Evolutionary conservation across 345 rosid species (phyloP), one percentile per base, ranked within the genome.

Genomic region (Melastoma malabathricum): DNA sequence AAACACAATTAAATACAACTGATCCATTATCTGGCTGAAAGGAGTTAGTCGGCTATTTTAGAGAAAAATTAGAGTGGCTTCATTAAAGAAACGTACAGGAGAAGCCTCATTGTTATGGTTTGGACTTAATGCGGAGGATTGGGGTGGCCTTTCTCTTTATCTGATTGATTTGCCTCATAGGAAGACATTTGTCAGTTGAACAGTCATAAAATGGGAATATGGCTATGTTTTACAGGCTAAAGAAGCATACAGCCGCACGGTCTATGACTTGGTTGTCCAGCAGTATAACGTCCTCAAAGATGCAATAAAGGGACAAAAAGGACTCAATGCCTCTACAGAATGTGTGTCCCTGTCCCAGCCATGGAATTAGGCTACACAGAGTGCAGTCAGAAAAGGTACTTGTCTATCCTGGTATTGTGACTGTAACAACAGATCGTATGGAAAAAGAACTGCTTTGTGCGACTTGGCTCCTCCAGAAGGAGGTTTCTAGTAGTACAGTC

Each of bases 331-430:
- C 58, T 84, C 96, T 59, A 78, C 61, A 55, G 69, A 81, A 31
- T 56, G 56, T 13, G 77, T 86, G 68, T 69, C 84, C 47, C 67
- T 92, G 65, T 84, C 96, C 46, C 98, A 84, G 62, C 86, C 98
- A 29, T 86, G 95, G 96, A 69, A 69, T 54, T 74, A 78, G 63
- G 66, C 64, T 65, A 47, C 53, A 51, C 66, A 60, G 22, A 51
- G 47, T 48, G 51, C 52, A 43, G 59, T 65, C 58, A 62, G 43
- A 48, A 15, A 44, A 51, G 38, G 54, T 51, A 47, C 18, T 19
- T 29, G 9, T 23, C 14, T 20, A 43, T 51, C 62, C 25, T 22
- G 25, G 25, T 22, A 22, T 22, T 22, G 25, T 22, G 25, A 22
- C 2, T 2, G 25, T 22, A 22, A 22, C 25, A 34, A 34, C 41